Percentiles rank a stretch among this genome's conserved stretches.
Conservation (phyloP, 306 rosid genomes). For the Corylus heterophylla region DNA sequence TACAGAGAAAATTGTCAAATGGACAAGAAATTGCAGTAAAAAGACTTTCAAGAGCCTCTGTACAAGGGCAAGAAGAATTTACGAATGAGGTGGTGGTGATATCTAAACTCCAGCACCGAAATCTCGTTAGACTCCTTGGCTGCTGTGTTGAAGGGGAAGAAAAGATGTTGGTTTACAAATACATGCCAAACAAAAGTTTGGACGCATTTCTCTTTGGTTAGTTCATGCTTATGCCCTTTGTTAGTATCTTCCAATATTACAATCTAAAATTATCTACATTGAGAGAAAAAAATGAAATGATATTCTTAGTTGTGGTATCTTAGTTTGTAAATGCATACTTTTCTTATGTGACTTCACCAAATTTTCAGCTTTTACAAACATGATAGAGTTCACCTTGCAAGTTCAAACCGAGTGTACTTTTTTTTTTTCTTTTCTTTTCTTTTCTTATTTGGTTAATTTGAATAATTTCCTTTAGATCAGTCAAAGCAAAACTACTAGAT, state of each 20-base stretch:
- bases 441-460: background rate
- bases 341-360: too few species aligned
- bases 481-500: background rate
- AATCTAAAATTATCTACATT: background rate
- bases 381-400: background rate
- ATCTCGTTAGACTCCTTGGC: constrained; percentile 20
- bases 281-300: too few species aligned
- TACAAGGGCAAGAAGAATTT: too few species aligned
- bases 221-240: background rate
- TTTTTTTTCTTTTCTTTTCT: too few species aligned
- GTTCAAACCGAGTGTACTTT: background rate
- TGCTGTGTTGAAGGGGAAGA: constrained; percentile 22
- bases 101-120: background rate
- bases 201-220: constrained; percentile 28
- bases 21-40: constrained; percentile 50
- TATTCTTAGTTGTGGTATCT: too few species aligned
- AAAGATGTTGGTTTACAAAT: constrained; percentile 20
- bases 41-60: constrained; percentile 35
- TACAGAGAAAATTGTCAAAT: constrained; percentile 31
- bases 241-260: too few species aligned
- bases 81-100: background rate
- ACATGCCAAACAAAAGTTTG: constrained; percentile 40
- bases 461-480: constrained; percentile 14
- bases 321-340: too few species aligned
- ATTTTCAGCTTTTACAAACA: too few species aligned